phyloP scores from a whole-genome alignment of 306 rosid species.

The Astragalus membranaceus region DNA sequence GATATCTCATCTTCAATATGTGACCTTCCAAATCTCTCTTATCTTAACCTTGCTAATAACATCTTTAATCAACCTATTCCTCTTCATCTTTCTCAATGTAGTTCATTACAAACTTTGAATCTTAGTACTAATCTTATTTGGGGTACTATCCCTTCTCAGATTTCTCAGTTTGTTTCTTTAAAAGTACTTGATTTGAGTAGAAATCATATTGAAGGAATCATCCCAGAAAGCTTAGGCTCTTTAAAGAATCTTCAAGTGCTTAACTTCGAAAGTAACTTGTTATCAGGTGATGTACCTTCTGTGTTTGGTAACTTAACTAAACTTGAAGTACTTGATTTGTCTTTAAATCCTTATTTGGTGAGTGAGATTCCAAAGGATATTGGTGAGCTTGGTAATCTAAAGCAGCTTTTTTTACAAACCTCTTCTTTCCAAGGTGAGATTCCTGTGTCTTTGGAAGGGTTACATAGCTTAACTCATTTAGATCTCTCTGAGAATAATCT shows the following conservation, averaged over 20 bases:
- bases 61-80: slow-evolving; percentile 84
- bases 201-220: slow-evolving; percentile 68
- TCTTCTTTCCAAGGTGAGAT: slow-evolving; percentile 83
- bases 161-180: slow-evolving; percentile 60
- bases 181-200: slow-evolving; percentile 70
- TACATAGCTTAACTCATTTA: slow-evolving; percentile 49
- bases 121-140: slow-evolving; percentile 83
- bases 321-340: slow-evolving; percentile 77
- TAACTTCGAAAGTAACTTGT: slow-evolving; percentile 62
- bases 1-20: slow-evolving; percentile 72
- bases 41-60: slow-evolving; percentile 81
- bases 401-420: slow-evolving; percentile 56
- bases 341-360: slow-evolving; percentile 64
- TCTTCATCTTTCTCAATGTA: slow-evolving; percentile 79
- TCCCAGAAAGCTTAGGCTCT: slow-evolving; percentile 61
- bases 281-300: slow-evolving; percentile 67
- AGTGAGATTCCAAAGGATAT: slow-evolving; percentile 76
- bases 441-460: slow-evolving; percentile 59
- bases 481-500: slow-evolving; percentile 87
- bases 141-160: slow-evolving; percentile 93
- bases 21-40: slow-evolving; percentile 47
- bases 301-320: slow-evolving; percentile 58
- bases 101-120: slow-evolving; percentile 64
- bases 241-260: slow-evolving; percentile 59
- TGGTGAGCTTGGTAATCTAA: slow-evolving; percentile 62